Conservation (phyloP, 495 filamentous ascomycete species). For the Penicillium macrosclerotiorum region DNA sequence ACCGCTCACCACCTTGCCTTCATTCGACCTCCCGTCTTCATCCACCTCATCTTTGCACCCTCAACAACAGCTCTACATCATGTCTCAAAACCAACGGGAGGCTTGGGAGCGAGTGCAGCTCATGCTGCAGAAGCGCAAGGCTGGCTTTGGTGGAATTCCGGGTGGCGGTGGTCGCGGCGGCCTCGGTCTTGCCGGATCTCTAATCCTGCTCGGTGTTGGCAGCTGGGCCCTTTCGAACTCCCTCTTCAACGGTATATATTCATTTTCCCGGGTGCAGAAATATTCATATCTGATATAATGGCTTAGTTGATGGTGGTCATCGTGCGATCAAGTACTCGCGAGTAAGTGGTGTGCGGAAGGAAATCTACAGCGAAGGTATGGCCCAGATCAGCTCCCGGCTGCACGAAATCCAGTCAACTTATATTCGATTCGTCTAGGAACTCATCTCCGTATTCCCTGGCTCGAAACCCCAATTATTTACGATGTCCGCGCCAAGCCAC, state of each 20-base stretch:
- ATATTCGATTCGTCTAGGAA: slow-evolving; percentile 66
- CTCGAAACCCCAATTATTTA: slow-evolving; percentile 95
- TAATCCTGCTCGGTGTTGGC: slow-evolving; percentile 65
- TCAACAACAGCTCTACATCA: slow-evolving; percentile 31
- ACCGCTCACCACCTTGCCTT: slow-evolving; percentile 23
- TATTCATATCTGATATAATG: slow-evolving; percentile 7
- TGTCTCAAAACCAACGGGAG: slow-evolving; percentile 61
- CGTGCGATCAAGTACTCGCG: slow-evolving; percentile 98
- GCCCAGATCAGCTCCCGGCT: too few relatives aligned
- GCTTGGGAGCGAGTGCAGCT: slow-evolving; percentile 63
- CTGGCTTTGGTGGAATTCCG: slow-evolving; percentile 39
- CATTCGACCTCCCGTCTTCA: slow-evolving; percentile 24
- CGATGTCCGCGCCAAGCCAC: slow-evolving; percentile 95
- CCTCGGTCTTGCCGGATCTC: slow-evolving; percentile 41
- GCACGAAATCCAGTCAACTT: too few relatives aligned
- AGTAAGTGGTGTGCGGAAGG: slow-evolving; percentile 89
- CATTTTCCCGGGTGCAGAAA: not conserved
- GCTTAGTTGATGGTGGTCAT: slow-evolving; percentile 94
- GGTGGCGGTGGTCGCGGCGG: slow-evolving; percentile 53
- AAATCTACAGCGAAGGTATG: slow-evolving; percentile 94
- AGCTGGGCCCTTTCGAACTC: slow-evolving; percentile 70
- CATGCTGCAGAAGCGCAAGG: slow-evolving; percentile 54
- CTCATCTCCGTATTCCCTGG: slow-evolving; percentile 91
- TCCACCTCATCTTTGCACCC: slow-evolving; percentile 16
- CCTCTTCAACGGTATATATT: slow-evolving; percentile 78